These are phyloP conservation scores for Aspergillus tanneri DNA, from an alignment of 2,329 filamentous ascomycete genomes.

Conservation along the genomic window DNA sequence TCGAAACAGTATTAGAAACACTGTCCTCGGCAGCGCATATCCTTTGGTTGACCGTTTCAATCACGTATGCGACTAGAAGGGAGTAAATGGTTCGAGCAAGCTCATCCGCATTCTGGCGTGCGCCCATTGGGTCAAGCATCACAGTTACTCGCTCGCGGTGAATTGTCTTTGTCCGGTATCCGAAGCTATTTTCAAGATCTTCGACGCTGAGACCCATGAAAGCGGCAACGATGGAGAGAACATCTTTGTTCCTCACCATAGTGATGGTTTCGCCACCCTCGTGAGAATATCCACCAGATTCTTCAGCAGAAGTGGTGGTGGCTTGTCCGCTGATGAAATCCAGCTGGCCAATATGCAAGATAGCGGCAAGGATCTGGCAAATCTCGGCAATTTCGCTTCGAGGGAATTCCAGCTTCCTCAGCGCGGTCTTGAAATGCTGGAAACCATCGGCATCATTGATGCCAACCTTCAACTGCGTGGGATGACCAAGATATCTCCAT, in stretches of 20 bases:
- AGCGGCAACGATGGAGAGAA: conserved; percentile 80
- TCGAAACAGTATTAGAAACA: conserved; percentile 88
- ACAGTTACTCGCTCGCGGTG: conserved; percentile 96
- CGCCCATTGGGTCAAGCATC: conserved; percentile 91
- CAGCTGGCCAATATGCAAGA: conserved; percentile 95
- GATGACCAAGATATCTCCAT: conserved; percentile 95
- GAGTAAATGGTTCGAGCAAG: conserved; percentile 91
- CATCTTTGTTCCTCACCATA: conserved; percentile 89
- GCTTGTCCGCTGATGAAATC: conserved; percentile 83
- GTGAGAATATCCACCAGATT: conserved; percentile 94
- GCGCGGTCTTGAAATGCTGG: conserved; percentile 92
- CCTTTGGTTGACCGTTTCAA: conserved; percentile 87
- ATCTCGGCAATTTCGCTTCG: conserved; percentile 93
- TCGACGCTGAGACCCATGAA: conserved; percentile 82
- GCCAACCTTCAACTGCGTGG: conserved; percentile 93
- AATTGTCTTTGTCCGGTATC: conserved; percentile 96
- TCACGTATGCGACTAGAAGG: conserved; percentile 86
- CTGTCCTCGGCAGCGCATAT: conserved; percentile 84
- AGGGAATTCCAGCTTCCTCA: conserved; percentile 91
- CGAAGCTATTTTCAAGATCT: conserved; percentile 82
- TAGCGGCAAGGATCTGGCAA: conserved; percentile 88
- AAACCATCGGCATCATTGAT: conserved; percentile 96
- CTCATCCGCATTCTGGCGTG: conserved; percentile 88
- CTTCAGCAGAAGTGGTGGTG: conserved; percentile 77
- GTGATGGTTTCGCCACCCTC: conserved; percentile 87